These are phyloP conservation scores for Paramecium bursaria DNA, from an alignment of 73 alveolate genomes.

Conservation along the genomic window DNA sequence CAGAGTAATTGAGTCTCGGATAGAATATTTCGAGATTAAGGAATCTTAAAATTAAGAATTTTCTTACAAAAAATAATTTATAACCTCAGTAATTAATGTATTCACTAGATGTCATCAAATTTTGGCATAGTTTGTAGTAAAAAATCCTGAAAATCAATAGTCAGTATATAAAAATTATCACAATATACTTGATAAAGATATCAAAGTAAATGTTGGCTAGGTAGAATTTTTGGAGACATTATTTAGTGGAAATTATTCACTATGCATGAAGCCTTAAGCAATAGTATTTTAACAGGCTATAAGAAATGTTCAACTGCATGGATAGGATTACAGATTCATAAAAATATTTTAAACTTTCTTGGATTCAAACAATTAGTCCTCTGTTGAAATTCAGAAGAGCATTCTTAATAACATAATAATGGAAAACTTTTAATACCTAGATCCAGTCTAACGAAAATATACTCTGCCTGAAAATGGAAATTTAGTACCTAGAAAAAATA, in stretches of 20 bases:
- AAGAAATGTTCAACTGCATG: neutral
- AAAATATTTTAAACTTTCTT: neutral
- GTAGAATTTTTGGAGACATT: slow-evolving; percentile 42
- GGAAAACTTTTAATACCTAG: no score
- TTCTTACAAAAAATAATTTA: slow-evolving; percentile 61
- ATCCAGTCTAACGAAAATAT: no score
- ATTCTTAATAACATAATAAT: neutral
- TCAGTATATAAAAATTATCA: slow-evolving; percentile 38
- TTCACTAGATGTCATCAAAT: slow-evolving; percentile 61
- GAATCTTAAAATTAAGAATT: slow-evolving; percentile 2
- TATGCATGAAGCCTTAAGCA: slow-evolving; percentile 33
- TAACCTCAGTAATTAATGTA: slow-evolving; percentile 55
- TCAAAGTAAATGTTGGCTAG: slow-evolving; percentile 59
- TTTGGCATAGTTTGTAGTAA: slow-evolving; percentile 27
- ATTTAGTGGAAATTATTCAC: neutral
- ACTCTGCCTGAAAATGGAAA: no score
- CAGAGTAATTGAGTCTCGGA: slow-evolving; percentile 41
- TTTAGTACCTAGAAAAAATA: no score
- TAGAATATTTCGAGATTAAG: slow-evolving; percentile 22
- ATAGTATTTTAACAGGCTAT: neutral
- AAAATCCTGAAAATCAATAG: slow-evolving; percentile 38
- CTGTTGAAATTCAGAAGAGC: neutral
- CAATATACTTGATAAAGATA: neutral
- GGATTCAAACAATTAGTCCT: neutral
- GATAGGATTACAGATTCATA: neutral